These are phyloP conservation scores for Actinomucor elegans DNA, from an alignment of 371 early-diverging fungal species.

Conservation along the genomic window DNA sequence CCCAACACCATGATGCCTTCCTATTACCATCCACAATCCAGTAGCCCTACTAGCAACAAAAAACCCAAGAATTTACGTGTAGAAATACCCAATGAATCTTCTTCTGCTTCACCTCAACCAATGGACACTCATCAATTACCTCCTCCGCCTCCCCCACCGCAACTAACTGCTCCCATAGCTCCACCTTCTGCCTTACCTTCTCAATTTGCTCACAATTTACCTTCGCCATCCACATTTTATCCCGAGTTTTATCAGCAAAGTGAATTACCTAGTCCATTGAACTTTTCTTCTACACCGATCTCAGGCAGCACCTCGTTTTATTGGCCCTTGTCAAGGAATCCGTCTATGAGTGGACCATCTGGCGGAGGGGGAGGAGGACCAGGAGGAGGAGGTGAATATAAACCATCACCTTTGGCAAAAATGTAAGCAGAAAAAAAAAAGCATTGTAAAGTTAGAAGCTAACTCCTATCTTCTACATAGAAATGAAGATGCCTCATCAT, in stretches of 20 bases:
- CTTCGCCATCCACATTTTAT: conserved; percentile 76
- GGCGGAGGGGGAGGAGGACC: neutral
- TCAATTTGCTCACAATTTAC: conserved; percentile 75
- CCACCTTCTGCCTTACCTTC: conserved; percentile 49
- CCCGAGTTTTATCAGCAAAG: conserved; percentile 72
- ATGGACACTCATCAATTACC: conserved; percentile 1
- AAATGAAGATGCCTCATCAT: too few species aligned
- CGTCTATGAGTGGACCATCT: neutral
- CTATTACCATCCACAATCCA: neutral
- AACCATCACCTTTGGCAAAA: conserved; percentile 17
- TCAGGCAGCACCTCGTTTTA: conserved; percentile 54
- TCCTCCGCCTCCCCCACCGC: neutral
- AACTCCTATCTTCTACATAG: too few species aligned
- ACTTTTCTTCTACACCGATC: conserved; percentile 62
- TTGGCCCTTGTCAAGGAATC: conserved; percentile 54
- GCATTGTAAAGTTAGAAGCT: too few species aligned
- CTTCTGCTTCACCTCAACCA: neutral
- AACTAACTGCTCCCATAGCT: neutral
- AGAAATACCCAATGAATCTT: conserved; percentile 7
- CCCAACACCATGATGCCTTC: neutral
- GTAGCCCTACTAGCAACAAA: neutral
- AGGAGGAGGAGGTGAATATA: conserved; percentile 1
- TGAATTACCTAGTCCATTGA: conserved; percentile 65
- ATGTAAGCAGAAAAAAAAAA: conserved; percentile 10
- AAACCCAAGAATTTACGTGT: conserved; percentile 15